Evolutionary conservation across 208 protist species (phyloP), one percentile per base, ranked within the genome.

Genomic region (Crithidia thermophila): DNA sequence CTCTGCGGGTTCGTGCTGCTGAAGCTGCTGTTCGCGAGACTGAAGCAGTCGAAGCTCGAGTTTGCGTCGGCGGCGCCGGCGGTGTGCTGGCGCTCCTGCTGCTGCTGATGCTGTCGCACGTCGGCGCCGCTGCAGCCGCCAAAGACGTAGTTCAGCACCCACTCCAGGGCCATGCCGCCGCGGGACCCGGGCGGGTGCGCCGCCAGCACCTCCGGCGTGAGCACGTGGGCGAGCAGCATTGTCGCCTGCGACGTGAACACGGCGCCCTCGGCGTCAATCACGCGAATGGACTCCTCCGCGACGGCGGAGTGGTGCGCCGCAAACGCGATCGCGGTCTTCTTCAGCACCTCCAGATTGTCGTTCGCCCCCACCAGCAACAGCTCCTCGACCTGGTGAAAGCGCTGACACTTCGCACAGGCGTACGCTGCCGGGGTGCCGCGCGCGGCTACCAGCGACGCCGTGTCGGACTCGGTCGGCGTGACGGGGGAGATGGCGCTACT

Each of bases 201-300:
- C 6, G 80, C 67, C 40, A 85, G 68, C 31, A 85, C 36, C 33
- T 85, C 71, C 16, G 80, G 80, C 27, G 72, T 81, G 37, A 85
- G 58, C 31, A 82, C 80, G 60, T 85, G 80, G 13, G 80, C 80
- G 0, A 85, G 65, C 64, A 85, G 57, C 80, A 85, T 82, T 21
- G 80, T 85, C 13, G 80, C 80, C 71, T 85, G 75, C 10, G 80
- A 77, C 16, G 70, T 70, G 40, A 85, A 82, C 56, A 72, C 72
- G 18, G 70, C 62, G 25, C 74, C 80, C 20, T 72, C 59, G 21
- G 60, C 57, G 47, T 85, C 75, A 42, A 85, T 73, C 27, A 67
- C 71, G 21, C 46, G 65, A 25, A 85, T 82, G 37, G 75, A 73
- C 34, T 63, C 61, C 56, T 78, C 75, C 27, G 80, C 64, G 21